Evolutionary conservation across 2,329 filamentous ascomycete species (phyloP).

Genomic region (Neoscytalidium dimidiatum): DNA sequence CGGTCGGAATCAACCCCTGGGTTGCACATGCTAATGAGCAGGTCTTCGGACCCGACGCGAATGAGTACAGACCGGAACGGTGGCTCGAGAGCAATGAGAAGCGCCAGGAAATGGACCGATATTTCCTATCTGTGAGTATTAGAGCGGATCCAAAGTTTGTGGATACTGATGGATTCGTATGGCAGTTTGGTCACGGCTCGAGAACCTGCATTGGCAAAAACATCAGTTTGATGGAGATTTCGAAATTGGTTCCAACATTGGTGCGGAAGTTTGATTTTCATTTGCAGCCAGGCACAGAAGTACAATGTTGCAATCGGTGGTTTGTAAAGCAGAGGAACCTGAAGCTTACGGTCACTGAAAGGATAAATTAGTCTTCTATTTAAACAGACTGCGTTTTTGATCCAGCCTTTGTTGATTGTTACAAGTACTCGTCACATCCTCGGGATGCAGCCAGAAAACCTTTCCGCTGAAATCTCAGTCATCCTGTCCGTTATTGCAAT

Average conservation of each 20-base stretch:
- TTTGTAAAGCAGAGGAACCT: no score
- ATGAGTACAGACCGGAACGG: slow-evolving; percentile 40
- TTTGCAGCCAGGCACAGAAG: no score
- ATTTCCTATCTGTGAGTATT: not conserved
- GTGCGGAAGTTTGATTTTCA: not conserved
- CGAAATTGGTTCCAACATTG: slow-evolving; percentile 33
- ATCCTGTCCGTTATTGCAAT: no score
- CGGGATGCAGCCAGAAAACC: no score
- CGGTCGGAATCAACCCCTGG: slow-evolving; percentile 43
- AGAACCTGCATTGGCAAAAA: slow-evolving; percentile 40
- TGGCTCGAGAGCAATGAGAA: slow-evolving; percentile 26
- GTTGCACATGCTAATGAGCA: slow-evolving; percentile 38
- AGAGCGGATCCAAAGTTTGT: not conserved
- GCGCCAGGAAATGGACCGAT: not conserved
- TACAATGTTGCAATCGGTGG: no score
- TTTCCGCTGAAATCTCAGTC: no score
- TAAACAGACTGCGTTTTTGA: no score
- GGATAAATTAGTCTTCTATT: no score
- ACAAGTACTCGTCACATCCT: no score
- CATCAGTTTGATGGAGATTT: slow-evolving; percentile 38
- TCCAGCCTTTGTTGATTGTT: no score
- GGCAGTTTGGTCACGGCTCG: slow-evolving; percentile 40
- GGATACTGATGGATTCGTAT: not conserved
- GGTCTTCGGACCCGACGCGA: slow-evolving; percentile 39
- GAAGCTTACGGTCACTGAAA: no score